Base-by-base conservation (phyloP, 2,329 filamentous ascomycete species). In the Hymenoscyphus infarciens region DNA sequence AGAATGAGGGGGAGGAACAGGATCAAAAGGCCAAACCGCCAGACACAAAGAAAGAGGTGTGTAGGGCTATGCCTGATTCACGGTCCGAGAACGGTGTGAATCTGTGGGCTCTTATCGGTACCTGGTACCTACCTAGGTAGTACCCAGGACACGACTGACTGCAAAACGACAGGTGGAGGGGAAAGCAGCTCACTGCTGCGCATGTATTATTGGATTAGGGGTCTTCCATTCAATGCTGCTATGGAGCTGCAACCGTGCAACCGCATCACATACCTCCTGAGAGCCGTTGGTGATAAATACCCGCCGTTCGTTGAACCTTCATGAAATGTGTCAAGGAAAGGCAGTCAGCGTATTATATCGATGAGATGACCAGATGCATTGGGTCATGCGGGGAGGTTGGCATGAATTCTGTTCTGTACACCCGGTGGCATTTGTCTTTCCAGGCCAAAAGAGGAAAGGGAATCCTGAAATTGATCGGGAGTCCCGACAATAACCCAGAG, bases 41-140 rank as follows among this genome's bases (percentile, higher is more conserved):
- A 64, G 56, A 62, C 60, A 64, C 60, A 66, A 65, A 63, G 19
- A 42, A 62, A 53, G 31, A 61, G 62, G 60, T 63, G 61, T 62
- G 56, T 16, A 16, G 13, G 19, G 56, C 25, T 55, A 55, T 58
- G 33, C 19, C 25, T 39, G 56, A 42, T 22, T 42, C 31, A 39
- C 53, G 53, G 53, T 55, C 53, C 53, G 53, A 55, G 22, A 27
- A 29, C 53, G 53, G 53, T 55, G 45, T n/a, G 45, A 52, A 19
- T 52, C 19, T 52, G 45, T 10, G 19, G 25, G 33, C 16, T 16
- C 53, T 55, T 55, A 55, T 55, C n/a, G n/a, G n/a, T n/a, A n/a
- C n/a, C n/a, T n/a, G n/a, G n/a, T n/a, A n/a, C n/a, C n/a, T n/a
- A n/a, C n/a, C n/a, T n/a, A n/a, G n/a, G n/a, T n/a, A n/a, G n/a